phyloP scores from a whole-genome alignment of 768 basidiomycete species.

The Lentinula lateritia region DNA sequence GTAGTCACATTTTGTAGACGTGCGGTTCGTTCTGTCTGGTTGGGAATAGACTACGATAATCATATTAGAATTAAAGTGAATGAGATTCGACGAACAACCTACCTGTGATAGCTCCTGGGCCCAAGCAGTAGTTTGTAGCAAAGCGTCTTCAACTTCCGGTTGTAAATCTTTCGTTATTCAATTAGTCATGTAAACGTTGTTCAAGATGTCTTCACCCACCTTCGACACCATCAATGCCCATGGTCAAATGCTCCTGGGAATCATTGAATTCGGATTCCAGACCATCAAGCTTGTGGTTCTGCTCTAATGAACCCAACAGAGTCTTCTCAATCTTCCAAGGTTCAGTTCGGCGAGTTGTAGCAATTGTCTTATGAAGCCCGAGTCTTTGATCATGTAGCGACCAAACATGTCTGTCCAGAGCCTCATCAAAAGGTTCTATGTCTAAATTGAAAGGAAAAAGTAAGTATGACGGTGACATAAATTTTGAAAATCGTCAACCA shows the following conservation, averaged over 20 bases:
- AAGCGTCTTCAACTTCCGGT: neutral
- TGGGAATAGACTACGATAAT: neutral
- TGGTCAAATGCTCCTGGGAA: neutral
- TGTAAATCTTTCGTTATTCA: neutral
- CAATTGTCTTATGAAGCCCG: constrained; percentile 3
- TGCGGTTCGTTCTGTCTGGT: neutral
- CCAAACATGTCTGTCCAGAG: constrained; percentile 6
- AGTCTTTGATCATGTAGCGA: constrained; percentile 5
- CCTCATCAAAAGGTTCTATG: constrained; percentile 2
- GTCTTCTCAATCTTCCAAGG: constrained; percentile 1
- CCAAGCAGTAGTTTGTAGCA: neutral
- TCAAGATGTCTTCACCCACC: neutral
- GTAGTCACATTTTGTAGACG: neutral
- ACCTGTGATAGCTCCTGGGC: constrained; percentile 4
- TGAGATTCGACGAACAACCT: neutral
- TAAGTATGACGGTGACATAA: neutral
- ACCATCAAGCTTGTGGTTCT: neutral
- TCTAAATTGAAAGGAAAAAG: neutral
- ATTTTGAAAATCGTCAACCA: neutral
- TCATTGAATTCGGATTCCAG: neutral
- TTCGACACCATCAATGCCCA: neutral
- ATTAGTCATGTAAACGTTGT: neutral
- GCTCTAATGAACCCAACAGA: neutral
- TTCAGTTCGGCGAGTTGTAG: neutral
- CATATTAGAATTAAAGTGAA: neutral